Conservation (phyloP, 2,329 filamentous ascomycete species). For the Trichoderma koningiopsis region DNA sequence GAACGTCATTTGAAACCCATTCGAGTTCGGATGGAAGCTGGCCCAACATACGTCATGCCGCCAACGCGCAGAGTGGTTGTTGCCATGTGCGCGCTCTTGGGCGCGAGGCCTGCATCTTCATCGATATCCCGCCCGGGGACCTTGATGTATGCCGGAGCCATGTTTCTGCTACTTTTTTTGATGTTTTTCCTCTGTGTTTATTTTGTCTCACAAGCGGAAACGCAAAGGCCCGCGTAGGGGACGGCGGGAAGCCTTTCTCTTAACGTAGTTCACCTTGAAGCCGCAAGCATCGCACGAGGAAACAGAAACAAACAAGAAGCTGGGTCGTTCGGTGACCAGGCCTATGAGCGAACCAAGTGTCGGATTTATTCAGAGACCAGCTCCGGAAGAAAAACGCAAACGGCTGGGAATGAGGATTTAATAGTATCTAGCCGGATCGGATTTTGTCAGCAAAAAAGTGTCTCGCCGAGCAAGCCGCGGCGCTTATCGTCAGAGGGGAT, state of each 20-base stretch:
- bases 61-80: constrained; percentile 89
- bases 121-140: constrained; percentile 47
- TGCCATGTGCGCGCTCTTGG: constrained; percentile 66
- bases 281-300: constrained; percentile 17
- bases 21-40: neutral
- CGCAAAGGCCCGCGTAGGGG: constrained; percentile 6
- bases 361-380: constrained; percentile 18
- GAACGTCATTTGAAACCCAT: neutral
- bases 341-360: neutral
- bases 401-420: constrained; percentile 15
- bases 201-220: neutral
- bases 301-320: neutral
- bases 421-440: constrained; percentile 19
- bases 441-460: constrained; percentile 14
- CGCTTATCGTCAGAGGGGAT: neutral
- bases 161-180: constrained; percentile 33
- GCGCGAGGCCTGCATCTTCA: constrained; percentile 30
- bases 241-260: constrained; percentile 5
- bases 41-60: constrained; percentile 71
- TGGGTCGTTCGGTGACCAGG: neutral
- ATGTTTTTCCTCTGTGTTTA: neutral
- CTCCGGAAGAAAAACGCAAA: constrained; percentile 3
- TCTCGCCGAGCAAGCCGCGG: constrained; percentile 22
- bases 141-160: constrained; percentile 55
- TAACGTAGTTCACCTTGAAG: constrained; percentile 1